Percentiles rank a stretch among this genome's conserved stretches.
These are phyloP conservation scores for Xerocomus cyaneibrunnescens DNA, from an alignment of 1,284 basidiomycete genomes.

Conservation along the genomic window DNA sequence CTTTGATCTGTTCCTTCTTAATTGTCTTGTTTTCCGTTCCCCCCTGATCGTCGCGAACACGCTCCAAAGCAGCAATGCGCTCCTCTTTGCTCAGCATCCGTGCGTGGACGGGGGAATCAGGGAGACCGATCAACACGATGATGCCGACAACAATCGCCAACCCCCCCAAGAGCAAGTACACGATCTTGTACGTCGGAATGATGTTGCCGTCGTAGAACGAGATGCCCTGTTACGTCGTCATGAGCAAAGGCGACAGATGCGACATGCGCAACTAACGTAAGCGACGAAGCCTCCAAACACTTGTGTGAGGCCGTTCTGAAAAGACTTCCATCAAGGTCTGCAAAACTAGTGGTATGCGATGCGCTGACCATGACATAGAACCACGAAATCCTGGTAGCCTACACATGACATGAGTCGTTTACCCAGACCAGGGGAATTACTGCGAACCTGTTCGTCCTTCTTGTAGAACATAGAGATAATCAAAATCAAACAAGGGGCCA, in stretches of 20 bases:
- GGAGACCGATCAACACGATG: constrained; percentile 58
- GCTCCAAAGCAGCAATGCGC: constrained; percentile 60
- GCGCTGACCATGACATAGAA: constrained; percentile 63
- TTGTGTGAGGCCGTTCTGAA: constrained; percentile 57
- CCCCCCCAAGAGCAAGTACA: constrained; percentile 61
- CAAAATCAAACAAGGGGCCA: constrained; percentile 61
- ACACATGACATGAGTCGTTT: constrained; percentile 1
- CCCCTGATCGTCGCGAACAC: constrained; percentile 66
- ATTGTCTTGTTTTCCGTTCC: constrained; percentile 61
- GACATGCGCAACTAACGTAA: constrained; percentile 42
- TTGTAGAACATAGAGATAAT: constrained; percentile 71
- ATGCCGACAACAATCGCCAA: constrained; percentile 61
- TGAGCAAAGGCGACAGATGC: background rate
- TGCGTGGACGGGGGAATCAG: constrained; percentile 66
- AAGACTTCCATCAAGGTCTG: background rate
- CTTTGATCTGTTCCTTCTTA: constrained; percentile 59
- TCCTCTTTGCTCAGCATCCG: constrained; percentile 57
- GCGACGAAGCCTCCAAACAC: constrained; percentile 69
- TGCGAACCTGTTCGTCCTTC: constrained; percentile 60
- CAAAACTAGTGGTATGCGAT: background rate
- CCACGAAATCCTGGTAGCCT: constrained; percentile 61
- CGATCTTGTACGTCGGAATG: constrained; percentile 58
- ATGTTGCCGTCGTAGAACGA: constrained; percentile 52
- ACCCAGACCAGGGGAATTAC: too few relatives aligned
- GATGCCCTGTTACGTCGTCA: constrained; percentile 42